Base-by-base conservation (phyloP, 495 filamentous ascomycete genomes). In the Aspergillus cristatus region DNA sequence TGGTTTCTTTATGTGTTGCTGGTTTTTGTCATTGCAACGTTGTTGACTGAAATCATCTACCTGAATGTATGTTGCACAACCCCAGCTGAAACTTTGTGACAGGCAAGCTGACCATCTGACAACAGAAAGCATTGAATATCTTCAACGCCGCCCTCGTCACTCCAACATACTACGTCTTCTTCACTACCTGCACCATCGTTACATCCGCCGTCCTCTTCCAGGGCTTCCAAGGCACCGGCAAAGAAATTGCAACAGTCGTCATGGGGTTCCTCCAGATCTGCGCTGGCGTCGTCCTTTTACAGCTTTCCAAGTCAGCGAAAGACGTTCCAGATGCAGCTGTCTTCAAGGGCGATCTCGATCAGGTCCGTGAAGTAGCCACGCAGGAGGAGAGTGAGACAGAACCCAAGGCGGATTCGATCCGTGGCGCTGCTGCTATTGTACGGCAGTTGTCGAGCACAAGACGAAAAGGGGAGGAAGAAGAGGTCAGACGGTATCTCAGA, bases 71-170 rank as follows among this genome's bases (percentile, higher is more conserved):
- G 88, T 70, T 13, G n/a, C n/a, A n/a, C n/a, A n/a, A n/a, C n/a
- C n/a, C n/a, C n/a, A n/a, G n/a, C n/a, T n/a, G n/a, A n/a, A n/a
- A n/a, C n/a, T n/a, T n/a, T n/a, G n/a, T n/a, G n/a, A n/a, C n/a
- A n/a, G n/a, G n/a, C n/a, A n/a, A n/a, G n/a, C 16, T 14, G 28
- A n/a, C 16, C 30, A 31, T 14, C 16, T 24, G 8, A 24, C 22
- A 47, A 47, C 62, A 98, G 91, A 98, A 98, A 96, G 91, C 91
- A 13, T 72, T 98, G 28, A 98, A 98, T 56, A 51, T 98, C 32
- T 98, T 91, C 70, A 98, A 98, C 53, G 93, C 91, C 18, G 91
- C 91, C 1, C 74, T 98, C 41, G 91, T 98, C 36, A 98, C 91
- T 0, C 91, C 91, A 0, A 98, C 91, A 3, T 98, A 98, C 62